Conservation (phyloP, 352 stramenopile species). For the Phytopythium helicoides region DNA sequence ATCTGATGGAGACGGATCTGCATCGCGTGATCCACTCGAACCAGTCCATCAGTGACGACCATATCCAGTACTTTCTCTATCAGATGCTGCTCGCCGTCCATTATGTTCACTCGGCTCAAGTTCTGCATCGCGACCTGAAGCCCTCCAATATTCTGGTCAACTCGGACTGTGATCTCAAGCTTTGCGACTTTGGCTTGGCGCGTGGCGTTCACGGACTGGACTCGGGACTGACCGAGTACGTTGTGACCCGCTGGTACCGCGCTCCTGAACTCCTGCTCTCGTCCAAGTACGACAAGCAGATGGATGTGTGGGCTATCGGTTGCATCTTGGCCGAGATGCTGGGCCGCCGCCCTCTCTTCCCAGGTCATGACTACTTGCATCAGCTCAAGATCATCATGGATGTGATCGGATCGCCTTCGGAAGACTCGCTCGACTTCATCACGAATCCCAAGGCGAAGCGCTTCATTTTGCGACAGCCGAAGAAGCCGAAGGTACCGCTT, state of each 20-base stretch:
- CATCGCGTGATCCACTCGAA: slow-evolving; percentile 82
- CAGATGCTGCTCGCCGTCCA: slow-evolving; percentile 78
- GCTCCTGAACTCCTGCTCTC: slow-evolving; percentile 91
- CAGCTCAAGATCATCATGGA: slow-evolving; percentile 92
- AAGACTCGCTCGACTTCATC: slow-evolving; percentile 85
- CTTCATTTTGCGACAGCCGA: slow-evolving; percentile 85
- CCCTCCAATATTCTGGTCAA: slow-evolving; percentile 81
- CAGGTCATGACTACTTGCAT: slow-evolving; percentile 84
- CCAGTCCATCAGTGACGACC: slow-evolving; percentile 76
- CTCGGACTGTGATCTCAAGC: slow-evolving; percentile 77
- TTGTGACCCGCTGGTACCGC: slow-evolving; percentile 92
- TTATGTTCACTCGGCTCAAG: slow-evolving; percentile 78
- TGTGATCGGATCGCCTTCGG: slow-evolving; percentile 74
- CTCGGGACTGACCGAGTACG: slow-evolving; percentile 87
- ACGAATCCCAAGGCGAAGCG: slow-evolving; percentile 89
- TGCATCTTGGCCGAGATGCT: slow-evolving; percentile 89
- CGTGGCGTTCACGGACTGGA: slow-evolving; percentile 72
- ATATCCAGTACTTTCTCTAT: slow-evolving; percentile 80
- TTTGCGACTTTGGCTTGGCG: slow-evolving; percentile 79
- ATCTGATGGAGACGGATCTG: slow-evolving; percentile 78
- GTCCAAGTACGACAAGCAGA: slow-evolving; percentile 88
- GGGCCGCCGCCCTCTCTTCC: slow-evolving; percentile 78
- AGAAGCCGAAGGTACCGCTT: slow-evolving; percentile 82
- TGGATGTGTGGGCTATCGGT: slow-evolving; percentile 87
- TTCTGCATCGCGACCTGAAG: slow-evolving; percentile 78